phyloP scores from a whole-genome alignment of 2,329 filamentous ascomycete genomes.

The Verticillium longisporum region DNA sequence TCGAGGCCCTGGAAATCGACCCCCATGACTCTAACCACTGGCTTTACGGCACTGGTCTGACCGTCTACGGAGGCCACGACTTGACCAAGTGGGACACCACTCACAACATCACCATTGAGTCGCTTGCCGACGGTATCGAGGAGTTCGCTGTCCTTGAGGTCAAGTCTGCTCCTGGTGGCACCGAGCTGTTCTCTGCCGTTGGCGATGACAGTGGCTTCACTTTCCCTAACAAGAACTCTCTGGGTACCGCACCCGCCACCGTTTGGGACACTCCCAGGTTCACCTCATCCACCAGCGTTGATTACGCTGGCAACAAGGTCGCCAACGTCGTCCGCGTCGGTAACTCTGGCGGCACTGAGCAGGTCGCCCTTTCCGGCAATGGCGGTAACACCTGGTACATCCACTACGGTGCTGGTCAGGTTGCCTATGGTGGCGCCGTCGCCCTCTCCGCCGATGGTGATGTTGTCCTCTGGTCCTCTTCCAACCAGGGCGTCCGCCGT shows the following conservation, averaged over 20 bases:
- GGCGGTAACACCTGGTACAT: conserved; percentile 44
- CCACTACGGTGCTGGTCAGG: conserved; percentile 37
- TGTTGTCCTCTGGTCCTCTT: conserved; percentile 40
- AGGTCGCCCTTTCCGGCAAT: conserved; percentile 41
- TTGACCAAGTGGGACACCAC: conserved; percentile 47
- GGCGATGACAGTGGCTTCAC: conserved; percentile 47
- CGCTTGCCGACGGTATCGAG: conserved; percentile 47
- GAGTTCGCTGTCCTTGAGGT: conserved; percentile 44
- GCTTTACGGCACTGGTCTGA: conserved; percentile 54
- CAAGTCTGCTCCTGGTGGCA: conserved; percentile 40
- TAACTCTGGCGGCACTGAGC: conserved; percentile 31
- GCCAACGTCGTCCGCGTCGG: conserved; percentile 44
- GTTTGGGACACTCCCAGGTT: conserved; percentile 41
- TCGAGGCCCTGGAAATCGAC: conserved; percentile 50
- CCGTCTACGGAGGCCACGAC: conserved; percentile 45
- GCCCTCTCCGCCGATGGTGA: conserved; percentile 45
- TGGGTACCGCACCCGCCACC: conserved; percentile 34
- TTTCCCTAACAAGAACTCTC: conserved; percentile 25
- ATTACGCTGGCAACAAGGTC: conserved; percentile 39
- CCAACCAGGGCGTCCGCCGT: conserved; percentile 31
- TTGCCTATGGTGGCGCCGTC: conserved; percentile 35
- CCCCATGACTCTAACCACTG: conserved; percentile 53
- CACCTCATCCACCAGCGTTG: conserved; percentile 36
- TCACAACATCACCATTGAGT: conserved; percentile 40
- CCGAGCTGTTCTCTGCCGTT: conserved; percentile 43